Conservation (phyloP, 441 rosid genomes). For the Populus hybrid region DNA sequence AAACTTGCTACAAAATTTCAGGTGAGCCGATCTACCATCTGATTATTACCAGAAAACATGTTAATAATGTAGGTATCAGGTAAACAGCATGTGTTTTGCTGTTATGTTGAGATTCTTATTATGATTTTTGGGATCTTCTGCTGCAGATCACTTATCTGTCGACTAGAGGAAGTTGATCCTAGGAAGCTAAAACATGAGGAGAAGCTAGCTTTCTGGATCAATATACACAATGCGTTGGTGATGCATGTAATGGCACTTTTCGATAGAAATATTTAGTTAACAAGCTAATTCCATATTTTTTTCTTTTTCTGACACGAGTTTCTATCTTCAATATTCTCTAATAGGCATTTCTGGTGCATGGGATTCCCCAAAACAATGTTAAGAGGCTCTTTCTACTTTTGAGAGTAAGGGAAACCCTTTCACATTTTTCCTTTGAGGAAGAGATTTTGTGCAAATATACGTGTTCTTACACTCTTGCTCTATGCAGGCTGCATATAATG, state of each 20-base stretch:
- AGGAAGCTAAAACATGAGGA: constrained; percentile 75
- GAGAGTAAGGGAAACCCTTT: constrained; percentile 44
- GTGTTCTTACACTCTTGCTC: constrained; percentile 18
- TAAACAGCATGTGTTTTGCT: not conserved
- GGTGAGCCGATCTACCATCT: constrained; percentile 38
- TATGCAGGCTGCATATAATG: constrained; percentile 83
- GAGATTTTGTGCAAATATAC: not conserved
- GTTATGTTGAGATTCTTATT: not conserved
- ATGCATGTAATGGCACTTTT: constrained; percentile 74
- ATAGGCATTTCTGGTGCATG: constrained; percentile 84
- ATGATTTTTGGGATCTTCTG: constrained; percentile 14
- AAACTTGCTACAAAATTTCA: constrained; percentile 67
- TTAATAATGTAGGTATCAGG: not conserved
- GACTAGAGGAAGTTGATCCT: constrained; percentile 70
- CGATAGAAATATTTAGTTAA: not conserved
- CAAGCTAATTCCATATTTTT: not conserved
- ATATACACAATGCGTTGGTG: constrained; percentile 80
- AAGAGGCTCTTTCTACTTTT: constrained; percentile 71
- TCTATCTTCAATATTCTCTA: constrained; percentile 11
- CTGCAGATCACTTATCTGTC: constrained; percentile 67
- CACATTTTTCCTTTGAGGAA: not conserved
- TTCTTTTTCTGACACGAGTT: not conserved
- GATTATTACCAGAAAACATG: not conserved
- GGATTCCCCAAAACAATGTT: constrained; percentile 76
- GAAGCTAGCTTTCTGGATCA: constrained; percentile 95